These are phyloP conservation scores for Trichoderma citrinoviride DNA, from an alignment of 2,329 filamentous ascomycete genomes.

Conservation along the genomic window DNA sequence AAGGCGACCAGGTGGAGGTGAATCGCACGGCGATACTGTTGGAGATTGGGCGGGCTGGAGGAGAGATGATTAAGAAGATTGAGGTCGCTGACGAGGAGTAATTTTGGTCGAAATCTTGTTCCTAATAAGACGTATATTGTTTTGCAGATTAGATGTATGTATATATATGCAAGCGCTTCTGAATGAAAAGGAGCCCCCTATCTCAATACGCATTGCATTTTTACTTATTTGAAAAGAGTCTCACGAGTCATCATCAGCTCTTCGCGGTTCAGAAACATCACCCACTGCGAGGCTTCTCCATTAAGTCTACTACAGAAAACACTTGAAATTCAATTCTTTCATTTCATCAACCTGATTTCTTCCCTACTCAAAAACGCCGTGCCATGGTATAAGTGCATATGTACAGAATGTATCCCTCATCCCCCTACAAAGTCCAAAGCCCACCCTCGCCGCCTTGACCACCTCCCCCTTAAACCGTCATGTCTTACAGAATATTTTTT, in stretches of 20 bases:
- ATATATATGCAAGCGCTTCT: background rate
- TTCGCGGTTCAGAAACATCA: too few relatives aligned
- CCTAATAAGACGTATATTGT: background rate
- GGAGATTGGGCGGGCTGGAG: slow-evolving; percentile 69
- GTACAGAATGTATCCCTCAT: slow-evolving; percentile 27
- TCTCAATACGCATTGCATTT: background rate
- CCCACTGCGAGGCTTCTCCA: background rate
- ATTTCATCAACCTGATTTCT: slow-evolving; percentile 19
- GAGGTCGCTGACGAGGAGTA: slow-evolving; percentile 42
- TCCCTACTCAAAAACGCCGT: slow-evolving; percentile 32
- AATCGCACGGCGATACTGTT: slow-evolving; percentile 66
- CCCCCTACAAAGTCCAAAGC: slow-evolving; percentile 11
- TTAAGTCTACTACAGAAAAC: slow-evolving; percentile 14
- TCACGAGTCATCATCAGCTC: too few relatives aligned
- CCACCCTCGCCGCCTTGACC: background rate
- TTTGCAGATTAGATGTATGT: background rate
- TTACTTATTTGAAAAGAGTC: too few relatives aligned
- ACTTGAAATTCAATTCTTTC: slow-evolving; percentile 2
- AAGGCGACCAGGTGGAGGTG: slow-evolving; percentile 54
- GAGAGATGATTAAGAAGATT: slow-evolving; percentile 65
- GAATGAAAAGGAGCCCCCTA: background rate
- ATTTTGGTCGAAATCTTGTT: background rate
- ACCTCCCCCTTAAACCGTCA: background rate
- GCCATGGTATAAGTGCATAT: slow-evolving; percentile 43
- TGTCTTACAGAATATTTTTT: slow-evolving; percentile 11